Percentiles rank a stretch among this genome's conserved stretches.
Evolutionary conservation across 1,284 basidiomycete genomes (phyloP).

Genomic region (Cutaneotrichosporon cutaneum): DNA sequence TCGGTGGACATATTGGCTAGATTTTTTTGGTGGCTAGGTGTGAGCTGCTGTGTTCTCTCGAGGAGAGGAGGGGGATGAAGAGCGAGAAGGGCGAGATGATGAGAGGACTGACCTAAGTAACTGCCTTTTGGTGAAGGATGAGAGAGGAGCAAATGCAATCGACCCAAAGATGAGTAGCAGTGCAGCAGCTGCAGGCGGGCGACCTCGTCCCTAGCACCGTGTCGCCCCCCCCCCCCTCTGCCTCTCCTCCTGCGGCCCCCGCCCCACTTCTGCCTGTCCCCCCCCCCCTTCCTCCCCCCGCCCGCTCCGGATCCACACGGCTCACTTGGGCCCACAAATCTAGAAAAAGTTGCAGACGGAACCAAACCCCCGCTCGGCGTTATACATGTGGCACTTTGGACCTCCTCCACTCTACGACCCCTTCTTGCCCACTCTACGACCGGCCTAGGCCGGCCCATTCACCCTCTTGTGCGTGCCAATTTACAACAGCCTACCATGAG

Average conservation of each 20-base stretch:
- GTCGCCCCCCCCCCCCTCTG: too few relatives aligned
- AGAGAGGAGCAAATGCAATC: slow-evolving; percentile 13
- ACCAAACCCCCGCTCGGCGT: slow-evolving; percentile 5
- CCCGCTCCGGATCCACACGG: background rate
- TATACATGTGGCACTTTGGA: slow-evolving; percentile 1
- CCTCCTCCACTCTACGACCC: background rate
- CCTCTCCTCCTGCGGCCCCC: background rate
- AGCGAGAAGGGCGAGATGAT: background rate
- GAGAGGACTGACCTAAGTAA: slow-evolving; percentile 19
- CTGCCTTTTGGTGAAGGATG: slow-evolving; percentile 30
- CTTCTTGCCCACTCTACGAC: background rate
- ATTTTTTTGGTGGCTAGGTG: slow-evolving; percentile 26
- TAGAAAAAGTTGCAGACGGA: slow-evolving; percentile 9
- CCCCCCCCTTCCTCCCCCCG: background rate
- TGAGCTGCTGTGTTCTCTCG: background rate
- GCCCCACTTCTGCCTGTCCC: background rate
- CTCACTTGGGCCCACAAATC: background rate
- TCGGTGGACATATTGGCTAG: slow-evolving; percentile 71
- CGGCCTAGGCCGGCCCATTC: background rate
- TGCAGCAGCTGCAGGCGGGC: too few relatives aligned
- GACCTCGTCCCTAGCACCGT: too few relatives aligned
- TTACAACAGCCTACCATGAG: background rate
- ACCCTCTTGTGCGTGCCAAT: background rate
- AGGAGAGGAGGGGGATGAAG: background rate
- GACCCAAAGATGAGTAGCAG: background rate